Percentiles rank a stretch among this genome's conserved stretches.
phyloP scores from a whole-genome alignment of 1,284 basidiomycete genomes.

The Leccinum griseonigrum region DNA sequence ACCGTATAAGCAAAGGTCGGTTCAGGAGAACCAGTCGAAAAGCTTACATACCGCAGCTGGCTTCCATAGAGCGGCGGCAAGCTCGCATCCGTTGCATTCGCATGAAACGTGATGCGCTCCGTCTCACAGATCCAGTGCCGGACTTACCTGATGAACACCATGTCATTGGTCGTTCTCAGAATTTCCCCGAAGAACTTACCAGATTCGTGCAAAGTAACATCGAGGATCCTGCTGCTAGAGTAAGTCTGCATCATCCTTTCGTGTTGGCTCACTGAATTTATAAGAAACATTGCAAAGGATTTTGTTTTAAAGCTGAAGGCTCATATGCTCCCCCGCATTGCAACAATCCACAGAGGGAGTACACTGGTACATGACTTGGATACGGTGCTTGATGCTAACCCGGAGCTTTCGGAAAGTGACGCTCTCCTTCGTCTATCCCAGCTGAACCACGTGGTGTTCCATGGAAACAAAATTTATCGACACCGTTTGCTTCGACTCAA shows the following conservation, averaged over 20 bases:
- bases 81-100: neutral
- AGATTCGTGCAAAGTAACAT: slow-evolving; percentile 8
- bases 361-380: neutral
- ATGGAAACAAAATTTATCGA: neutral
- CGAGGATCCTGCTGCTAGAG: neutral
- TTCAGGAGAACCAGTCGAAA: neutral
- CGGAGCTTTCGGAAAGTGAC: neutral
- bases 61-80: neutral
- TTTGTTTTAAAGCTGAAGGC: neutral
- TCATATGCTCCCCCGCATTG: neutral
- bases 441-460: neutral
- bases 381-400: neutral
- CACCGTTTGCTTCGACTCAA: neutral
- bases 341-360: neutral
- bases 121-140: neutral
- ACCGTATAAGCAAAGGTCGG: neutral
- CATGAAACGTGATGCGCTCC: too few relatives aligned
- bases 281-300: neutral
- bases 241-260: neutral
- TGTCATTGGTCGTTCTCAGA: slow-evolving; percentile 15
- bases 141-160: slow-evolving; percentile 9
- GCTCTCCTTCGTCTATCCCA: neutral
- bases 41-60: neutral
- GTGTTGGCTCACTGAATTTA: neutral
- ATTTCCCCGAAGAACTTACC: slow-evolving; percentile 12